phyloP scores from a whole-genome alignment of 805 yeast genomes.

The Hanseniaspora singularis region DNA sequence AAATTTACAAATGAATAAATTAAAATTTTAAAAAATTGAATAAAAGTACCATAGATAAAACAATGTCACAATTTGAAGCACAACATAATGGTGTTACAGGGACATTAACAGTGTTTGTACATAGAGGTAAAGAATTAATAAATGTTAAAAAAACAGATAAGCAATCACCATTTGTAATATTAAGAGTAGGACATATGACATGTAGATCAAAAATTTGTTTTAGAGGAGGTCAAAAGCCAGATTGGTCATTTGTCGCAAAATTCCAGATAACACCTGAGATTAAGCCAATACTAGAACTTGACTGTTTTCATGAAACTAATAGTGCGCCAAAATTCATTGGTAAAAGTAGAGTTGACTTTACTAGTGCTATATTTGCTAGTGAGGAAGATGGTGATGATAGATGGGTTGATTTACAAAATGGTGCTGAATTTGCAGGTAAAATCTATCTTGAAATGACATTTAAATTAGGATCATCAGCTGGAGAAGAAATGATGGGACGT shows the following conservation, averaged over 20 bases:
- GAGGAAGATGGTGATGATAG: slow-evolving; percentile 67
- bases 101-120: slow-evolving; percentile 59
- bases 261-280: slow-evolving; percentile 55
- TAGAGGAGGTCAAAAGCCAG: slow-evolving; percentile 91
- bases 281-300: slow-evolving; percentile 52
- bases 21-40: too few species aligned
- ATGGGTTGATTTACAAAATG: slow-evolving; percentile 66
- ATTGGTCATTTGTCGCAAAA: slow-evolving; percentile 67
- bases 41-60: neutral
- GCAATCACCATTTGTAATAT: slow-evolving; percentile 82
- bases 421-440: slow-evolving; percentile 72
- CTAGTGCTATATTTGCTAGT: slow-evolving; percentile 55
- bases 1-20: too few species aligned
- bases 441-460: slow-evolving; percentile 86
- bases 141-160: slow-evolving; percentile 79
- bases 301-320: slow-evolving; percentile 68
- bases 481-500: slow-evolving; percentile 10
- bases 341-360: slow-evolving; percentile 63
- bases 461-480: slow-evolving; percentile 38
- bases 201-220: slow-evolving; percentile 64
- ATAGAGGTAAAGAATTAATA: slow-evolving; percentile 75
- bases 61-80: slow-evolving; percentile 8
- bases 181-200: slow-evolving; percentile 70
- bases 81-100: slow-evolving; percentile 28
- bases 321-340: slow-evolving; percentile 81